A percentile compares a stretch with the other conserved stretches of the same genome.
Evolutionary conservation across 2,329 filamentous ascomycete species (phyloP).

Genomic region (Stagonosporopsis vannaccii): DNA sequence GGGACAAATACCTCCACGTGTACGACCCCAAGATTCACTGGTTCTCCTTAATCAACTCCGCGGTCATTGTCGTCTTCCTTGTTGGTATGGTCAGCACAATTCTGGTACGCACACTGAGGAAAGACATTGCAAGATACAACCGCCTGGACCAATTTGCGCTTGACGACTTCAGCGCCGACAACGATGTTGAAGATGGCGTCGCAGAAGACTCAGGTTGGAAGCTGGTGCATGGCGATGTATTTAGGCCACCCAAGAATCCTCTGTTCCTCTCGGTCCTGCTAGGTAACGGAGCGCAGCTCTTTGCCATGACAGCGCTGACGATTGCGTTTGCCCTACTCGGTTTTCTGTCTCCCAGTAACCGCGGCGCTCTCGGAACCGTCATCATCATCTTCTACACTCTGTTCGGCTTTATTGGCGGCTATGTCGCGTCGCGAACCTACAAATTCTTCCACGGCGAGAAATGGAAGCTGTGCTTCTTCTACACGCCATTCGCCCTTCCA

Average conservation of each 20-base stretch:
- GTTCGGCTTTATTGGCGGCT: conserved; percentile 91
- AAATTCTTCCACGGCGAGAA: conserved; percentile 90
- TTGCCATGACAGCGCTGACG: conserved; percentile 96
- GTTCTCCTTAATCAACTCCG: conserved; percentile 97
- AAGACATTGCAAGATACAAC: conserved; percentile 97
- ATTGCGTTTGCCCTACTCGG: conserved; percentile 92
- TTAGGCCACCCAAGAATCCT: conserved; percentile 83
- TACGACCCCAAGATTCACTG: conserved; percentile 98
- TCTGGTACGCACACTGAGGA: conserved; percentile 83
- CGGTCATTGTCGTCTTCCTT: conserved; percentile 91
- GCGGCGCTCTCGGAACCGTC: conserved; percentile 90
- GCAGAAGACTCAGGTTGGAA: conserved; percentile 99
- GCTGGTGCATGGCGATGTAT: conserved; percentile 95
- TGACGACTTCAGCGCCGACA: conserved; percentile 84
- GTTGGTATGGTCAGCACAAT: conserved; percentile 93
- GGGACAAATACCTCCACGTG: conserved; percentile 98
- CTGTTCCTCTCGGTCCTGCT: conserved; percentile 86
- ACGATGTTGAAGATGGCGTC: conserved; percentile 82
- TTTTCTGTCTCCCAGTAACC: conserved; percentile 94
- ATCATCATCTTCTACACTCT: conserved; percentile 93
- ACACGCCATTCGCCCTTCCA: conserved; percentile 87
- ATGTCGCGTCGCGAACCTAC: conserved; percentile 88
- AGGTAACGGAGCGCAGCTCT: conserved; percentile 93
- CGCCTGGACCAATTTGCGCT: conserved; percentile 88
- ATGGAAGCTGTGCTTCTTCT: conserved; percentile 92